A percentile compares a stretch with the other conserved stretches of the same genome.
Conservation (phyloP, 164 flowering plant species). For the Piper betle region DNA sequence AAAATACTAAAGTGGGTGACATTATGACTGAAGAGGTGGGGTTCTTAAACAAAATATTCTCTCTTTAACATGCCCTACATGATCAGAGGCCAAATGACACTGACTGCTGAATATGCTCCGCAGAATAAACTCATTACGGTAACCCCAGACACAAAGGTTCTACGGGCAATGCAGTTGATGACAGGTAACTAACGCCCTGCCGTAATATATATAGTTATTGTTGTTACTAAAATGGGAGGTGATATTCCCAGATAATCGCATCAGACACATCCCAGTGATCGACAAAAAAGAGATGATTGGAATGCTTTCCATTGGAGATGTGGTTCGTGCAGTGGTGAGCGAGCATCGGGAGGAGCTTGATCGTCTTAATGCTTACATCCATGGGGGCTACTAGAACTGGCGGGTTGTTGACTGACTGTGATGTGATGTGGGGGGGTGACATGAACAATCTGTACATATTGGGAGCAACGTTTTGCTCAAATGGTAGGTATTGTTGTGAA, state of each 20-base stretch:
- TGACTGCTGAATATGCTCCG: neutral
- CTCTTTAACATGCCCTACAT: neutral
- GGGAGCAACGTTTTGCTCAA: neutral
- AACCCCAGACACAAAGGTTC: conserved; percentile 85
- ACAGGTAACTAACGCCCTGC: conserved; percentile 40
- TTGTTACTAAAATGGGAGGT: neutral
- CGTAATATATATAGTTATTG: too few species aligned
- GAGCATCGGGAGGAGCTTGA: conserved; percentile 90
- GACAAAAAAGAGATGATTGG: conserved; percentile 64
- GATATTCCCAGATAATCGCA: conserved; percentile 68
- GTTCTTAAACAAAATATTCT: neutral
- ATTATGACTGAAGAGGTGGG: conserved; percentile 99
- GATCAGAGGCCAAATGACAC: neutral
- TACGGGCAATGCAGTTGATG: conserved; percentile 96
- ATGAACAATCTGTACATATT: neutral
- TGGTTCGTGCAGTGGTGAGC: conserved; percentile 92
- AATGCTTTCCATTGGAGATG: conserved; percentile 98
- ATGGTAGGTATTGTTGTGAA: neutral
- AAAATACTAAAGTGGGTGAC: conserved; percentile 96
- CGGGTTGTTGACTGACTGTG: neutral
- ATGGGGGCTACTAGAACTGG: conserved; percentile 71
- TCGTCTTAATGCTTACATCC: conserved; percentile 87
- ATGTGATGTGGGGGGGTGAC: neutral
- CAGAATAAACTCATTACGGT: conserved; percentile 98
- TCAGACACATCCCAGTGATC: conserved; percentile 94